Percentiles rank a stretch among this genome's conserved stretches.
Conservation (phyloP, 129 eudicot genomes). For the Logfia minima region DNA sequence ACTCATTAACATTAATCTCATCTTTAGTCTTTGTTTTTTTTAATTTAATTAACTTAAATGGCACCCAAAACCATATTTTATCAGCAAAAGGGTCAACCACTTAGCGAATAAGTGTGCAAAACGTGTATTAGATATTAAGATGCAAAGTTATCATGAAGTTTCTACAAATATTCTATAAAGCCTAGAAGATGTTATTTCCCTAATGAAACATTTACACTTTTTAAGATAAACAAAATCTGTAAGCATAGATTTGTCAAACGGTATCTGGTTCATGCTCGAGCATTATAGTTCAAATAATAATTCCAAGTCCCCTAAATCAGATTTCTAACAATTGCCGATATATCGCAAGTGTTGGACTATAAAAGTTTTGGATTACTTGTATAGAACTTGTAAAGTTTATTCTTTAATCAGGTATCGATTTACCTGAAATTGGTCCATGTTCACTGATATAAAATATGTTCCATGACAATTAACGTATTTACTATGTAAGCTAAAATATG, state of each 20-base stretch:
- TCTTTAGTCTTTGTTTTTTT: background rate
- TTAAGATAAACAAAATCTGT: background rate
- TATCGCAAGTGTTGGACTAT: background rate
- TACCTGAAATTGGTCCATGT: too few species aligned
- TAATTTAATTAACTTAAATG: background rate
- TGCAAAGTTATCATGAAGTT: constrained; percentile 2
- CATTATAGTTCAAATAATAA: constrained; percentile 7
- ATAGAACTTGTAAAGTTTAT: too few species aligned
- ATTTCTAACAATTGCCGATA: background rate
- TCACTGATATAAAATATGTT: too few species aligned
- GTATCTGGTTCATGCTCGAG: constrained; percentile 21
- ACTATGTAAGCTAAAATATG: too few species aligned
- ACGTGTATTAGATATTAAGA: background rate
- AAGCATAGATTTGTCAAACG: constrained; percentile 27
- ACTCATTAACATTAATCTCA: constrained; percentile 9
- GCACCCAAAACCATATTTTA: background rate
- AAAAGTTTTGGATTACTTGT: too few species aligned
- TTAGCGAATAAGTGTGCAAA: background rate
- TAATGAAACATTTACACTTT: background rate
- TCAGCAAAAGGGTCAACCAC: constrained; percentile 4
- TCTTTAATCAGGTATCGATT: too few species aligned
- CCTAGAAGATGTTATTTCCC: constrained; percentile 2
- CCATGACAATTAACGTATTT: too few species aligned
- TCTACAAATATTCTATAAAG: constrained; percentile 4
- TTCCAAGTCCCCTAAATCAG: background rate